Percentiles rank a stretch among this genome's conserved stretches.
Evolutionary conservation across 2,329 filamentous ascomycete genomes (phyloP).

Genomic region (Lasiodiplodia citricola): DNA sequence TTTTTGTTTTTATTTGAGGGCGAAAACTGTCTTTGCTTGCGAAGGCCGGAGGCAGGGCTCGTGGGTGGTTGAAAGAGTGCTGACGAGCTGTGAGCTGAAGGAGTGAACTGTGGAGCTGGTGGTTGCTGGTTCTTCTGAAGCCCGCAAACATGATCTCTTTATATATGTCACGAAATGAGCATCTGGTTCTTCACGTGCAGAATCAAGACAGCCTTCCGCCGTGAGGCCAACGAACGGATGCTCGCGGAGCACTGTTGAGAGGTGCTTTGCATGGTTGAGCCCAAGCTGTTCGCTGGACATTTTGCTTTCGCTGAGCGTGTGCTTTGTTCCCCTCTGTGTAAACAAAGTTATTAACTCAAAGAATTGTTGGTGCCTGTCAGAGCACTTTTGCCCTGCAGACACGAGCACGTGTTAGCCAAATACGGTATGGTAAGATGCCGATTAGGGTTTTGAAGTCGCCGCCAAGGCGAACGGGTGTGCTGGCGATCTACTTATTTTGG

Average conservation of each 20-base stretch:
- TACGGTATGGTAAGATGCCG: not conserved
- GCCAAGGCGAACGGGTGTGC: constrained; percentile 3
- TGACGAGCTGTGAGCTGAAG: constrained; percentile 5
- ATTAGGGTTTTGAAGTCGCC: not conserved
- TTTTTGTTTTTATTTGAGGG: not conserved
- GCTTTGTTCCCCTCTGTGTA: not conserved
- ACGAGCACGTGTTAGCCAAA: not conserved
- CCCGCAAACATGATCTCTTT: not conserved
- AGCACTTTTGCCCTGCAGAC: not conserved
- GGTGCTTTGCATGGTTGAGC: not conserved
- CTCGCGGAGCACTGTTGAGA: not conserved
- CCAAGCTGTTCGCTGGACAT: no score
- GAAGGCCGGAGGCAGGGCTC: no score
- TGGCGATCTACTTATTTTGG: not conserved
- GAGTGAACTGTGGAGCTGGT: constrained; percentile 4
- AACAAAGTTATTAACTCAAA: not conserved
- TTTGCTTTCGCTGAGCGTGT: not conserved
- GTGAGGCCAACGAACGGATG: not conserved
- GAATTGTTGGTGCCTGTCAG: not conserved
- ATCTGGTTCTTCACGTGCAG: not conserved
- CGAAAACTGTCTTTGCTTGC: no score
- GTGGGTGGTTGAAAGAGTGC: not conserved
- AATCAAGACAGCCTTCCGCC: not conserved
- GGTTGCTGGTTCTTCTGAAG: not conserved
- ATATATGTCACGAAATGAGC: not conserved